phyloP scores from a whole-genome alignment of 371 early-diverging fungal genomes.

The Pancytospora epiphaga region DNA sequence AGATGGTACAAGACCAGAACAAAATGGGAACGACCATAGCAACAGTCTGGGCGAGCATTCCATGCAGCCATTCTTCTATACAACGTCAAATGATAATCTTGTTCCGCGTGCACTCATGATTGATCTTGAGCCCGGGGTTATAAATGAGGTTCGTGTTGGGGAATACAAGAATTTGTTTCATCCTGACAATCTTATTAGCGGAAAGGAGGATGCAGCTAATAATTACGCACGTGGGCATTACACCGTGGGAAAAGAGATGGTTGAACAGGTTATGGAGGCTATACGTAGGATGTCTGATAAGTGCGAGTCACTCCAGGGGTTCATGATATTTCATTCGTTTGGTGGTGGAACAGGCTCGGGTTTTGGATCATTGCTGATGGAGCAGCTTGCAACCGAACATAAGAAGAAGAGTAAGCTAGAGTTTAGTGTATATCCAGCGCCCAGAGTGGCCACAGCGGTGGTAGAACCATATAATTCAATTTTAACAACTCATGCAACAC shows the following conservation, averaged over 20 bases:
- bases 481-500: constrained; percentile 82
- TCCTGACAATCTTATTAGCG: constrained; percentile 90
- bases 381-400: constrained; percentile 85
- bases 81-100: constrained; percentile 88
- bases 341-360: constrained; percentile 97
- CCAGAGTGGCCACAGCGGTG: constrained; percentile 87
- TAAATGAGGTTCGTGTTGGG: constrained; percentile 85
- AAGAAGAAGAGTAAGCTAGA: constrained; percentile 95
- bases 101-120: constrained; percentile 95
- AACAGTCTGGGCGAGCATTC: constrained; percentile 60
- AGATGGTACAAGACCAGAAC: constrained; percentile 65
- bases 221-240: constrained; percentile 99
- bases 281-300: constrained; percentile 88
- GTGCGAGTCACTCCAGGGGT: constrained; percentile 70
- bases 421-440: constrained; percentile 96
- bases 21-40: constrained; percentile 67
- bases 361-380: constrained; percentile 89
- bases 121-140: constrained; percentile 88
- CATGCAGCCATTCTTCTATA: constrained; percentile 85
- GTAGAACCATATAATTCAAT: constrained; percentile 86
- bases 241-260: constrained; percentile 91
- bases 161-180: constrained; percentile 90
- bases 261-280: constrained; percentile 84
- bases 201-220: constrained; percentile 97
- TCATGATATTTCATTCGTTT: constrained; percentile 81